A percentile compares a stretch with the other conserved stretches of the same genome.
phyloP scores from a whole-genome alignment of 1,284 basidiomycete genomes.

The Melampsora larici-populina region DNA sequence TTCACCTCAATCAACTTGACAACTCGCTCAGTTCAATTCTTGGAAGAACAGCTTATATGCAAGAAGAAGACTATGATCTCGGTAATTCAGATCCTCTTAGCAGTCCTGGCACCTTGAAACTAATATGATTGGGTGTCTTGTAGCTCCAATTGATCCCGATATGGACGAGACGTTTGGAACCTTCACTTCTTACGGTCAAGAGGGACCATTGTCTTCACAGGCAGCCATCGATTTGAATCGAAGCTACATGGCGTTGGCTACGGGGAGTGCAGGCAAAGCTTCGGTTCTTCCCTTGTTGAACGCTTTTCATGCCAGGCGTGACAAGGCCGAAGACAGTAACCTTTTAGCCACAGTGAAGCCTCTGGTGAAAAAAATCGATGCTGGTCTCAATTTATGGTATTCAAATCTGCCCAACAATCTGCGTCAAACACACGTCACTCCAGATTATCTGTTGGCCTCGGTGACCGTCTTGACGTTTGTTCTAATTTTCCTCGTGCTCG shows the following conservation, averaged over 20 bases:
- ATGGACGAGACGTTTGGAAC: constrained; percentile 6
- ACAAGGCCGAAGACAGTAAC: not conserved
- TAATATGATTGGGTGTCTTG: not conserved
- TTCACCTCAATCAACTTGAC: constrained; percentile 6
- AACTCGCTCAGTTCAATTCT: not conserved
- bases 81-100: not conserved
- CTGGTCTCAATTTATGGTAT: not conserved
- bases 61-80: constrained; percentile 31
- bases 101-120: not conserved
- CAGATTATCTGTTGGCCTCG: not conserved
- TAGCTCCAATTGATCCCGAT: constrained; percentile 2
- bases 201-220: not conserved
- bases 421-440: not conserved
- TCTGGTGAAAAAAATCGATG: not conserved
- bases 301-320: no score
- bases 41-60: not conserved
- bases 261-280: no score
- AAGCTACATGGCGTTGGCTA: not conserved
- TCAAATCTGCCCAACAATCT: not conserved
- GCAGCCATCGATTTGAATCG: not conserved
- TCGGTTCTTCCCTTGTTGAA: no score
- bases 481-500: not conserved
- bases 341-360: not conserved
- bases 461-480: not conserved
- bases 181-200: constrained; percentile 11